Evolutionary conservation across 2,329 filamentous ascomycete genomes (phyloP).

Genomic region (Paecilomyces niveus): DNA sequence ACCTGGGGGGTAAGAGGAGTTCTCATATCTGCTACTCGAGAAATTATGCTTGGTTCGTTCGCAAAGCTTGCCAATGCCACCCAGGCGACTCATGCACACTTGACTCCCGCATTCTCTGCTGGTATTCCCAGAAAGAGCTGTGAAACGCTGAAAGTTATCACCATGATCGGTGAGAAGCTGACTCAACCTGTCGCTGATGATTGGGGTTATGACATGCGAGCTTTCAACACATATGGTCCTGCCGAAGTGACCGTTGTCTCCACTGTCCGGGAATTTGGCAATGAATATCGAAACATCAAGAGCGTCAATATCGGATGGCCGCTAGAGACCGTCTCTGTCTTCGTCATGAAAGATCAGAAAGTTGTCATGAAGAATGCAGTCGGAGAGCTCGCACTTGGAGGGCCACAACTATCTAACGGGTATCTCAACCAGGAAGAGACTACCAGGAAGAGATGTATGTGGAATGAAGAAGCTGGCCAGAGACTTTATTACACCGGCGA

Average conservation of each 20-base stretch:
- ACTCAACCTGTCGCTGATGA: constrained; percentile 25
- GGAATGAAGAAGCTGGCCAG: constrained; percentile 17
- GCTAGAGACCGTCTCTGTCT: constrained; percentile 22
- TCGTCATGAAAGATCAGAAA: constrained; percentile 18
- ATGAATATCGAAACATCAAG: constrained; percentile 14
- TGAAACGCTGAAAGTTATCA: constrained; percentile 23
- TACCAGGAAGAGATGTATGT: constrained; percentile 22
- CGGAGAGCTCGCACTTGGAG: constrained; percentile 23
- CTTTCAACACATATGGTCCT: constrained; percentile 35
- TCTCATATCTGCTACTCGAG: constrained; percentile 18
- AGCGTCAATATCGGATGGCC: constrained; percentile 27
- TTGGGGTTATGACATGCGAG: constrained; percentile 30
- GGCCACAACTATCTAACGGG: constrained; percentile 21
- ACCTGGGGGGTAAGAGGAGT: constrained; percentile 21
- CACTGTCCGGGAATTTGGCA: constrained; percentile 22
- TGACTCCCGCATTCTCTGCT: constrained; percentile 26
- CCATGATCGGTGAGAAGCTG: constrained; percentile 29
- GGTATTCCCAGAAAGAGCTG: constrained; percentile 20
- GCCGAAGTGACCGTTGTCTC: constrained; percentile 29
- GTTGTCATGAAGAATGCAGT: constrained; percentile 18
- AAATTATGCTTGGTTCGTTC: constrained; percentile 23
- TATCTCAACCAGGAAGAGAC: constrained; percentile 24
- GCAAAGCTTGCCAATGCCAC: constrained; percentile 17
- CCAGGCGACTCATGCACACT: constrained; percentile 21
- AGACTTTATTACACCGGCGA: constrained; percentile 29